Percentiles rank a stretch among this genome's conserved stretches.
phyloP scores from a whole-genome alignment of 1,284 basidiomycete genomes.

The Marasmius tenuissimus region DNA sequence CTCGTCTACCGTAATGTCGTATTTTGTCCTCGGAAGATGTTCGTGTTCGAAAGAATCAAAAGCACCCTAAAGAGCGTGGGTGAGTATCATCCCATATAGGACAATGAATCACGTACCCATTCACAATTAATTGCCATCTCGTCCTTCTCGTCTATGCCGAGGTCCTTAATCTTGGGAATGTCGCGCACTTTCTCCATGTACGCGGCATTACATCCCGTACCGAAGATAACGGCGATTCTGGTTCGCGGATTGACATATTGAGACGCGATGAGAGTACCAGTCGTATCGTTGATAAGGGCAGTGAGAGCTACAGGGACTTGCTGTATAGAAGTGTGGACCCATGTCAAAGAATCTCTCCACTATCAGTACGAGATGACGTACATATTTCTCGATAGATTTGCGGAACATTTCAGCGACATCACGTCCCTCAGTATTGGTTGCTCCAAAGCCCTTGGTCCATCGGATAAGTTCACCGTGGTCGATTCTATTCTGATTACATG shows the following conservation, averaged over 20 bases:
- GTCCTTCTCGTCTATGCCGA: constrained; percentile 68
- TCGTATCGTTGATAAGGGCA: constrained; percentile 96
- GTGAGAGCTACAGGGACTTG: constrained; percentile 75
- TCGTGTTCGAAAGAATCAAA: constrained; percentile 97
- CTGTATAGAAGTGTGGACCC: constrained; percentile 32
- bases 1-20: constrained; percentile 91
- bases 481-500: constrained; percentile 90
- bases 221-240: constrained; percentile 95
- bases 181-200: constrained; percentile 88
- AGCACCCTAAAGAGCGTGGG: constrained; percentile 67
- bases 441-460: constrained; percentile 99
- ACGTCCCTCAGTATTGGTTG: constrained; percentile 87
- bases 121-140: constrained; percentile 98
- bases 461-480: constrained; percentile 95
- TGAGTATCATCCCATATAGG: background rate
- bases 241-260: constrained; percentile 93
- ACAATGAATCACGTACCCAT: constrained; percentile 58
- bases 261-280: constrained; percentile 95
- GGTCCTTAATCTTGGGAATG: constrained; percentile 76
- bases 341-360: background rate
- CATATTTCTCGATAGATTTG: constrained; percentile 75
- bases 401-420: constrained; percentile 95
- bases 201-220: constrained; percentile 97
- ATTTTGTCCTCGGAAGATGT: constrained; percentile 92
- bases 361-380: constrained; percentile 31